Evolutionary conservation across 2,329 filamentous ascomycete species (phyloP), one percentile per base, ranked within the genome.

Genomic region (Pestalotiopsis sp.): DNA sequence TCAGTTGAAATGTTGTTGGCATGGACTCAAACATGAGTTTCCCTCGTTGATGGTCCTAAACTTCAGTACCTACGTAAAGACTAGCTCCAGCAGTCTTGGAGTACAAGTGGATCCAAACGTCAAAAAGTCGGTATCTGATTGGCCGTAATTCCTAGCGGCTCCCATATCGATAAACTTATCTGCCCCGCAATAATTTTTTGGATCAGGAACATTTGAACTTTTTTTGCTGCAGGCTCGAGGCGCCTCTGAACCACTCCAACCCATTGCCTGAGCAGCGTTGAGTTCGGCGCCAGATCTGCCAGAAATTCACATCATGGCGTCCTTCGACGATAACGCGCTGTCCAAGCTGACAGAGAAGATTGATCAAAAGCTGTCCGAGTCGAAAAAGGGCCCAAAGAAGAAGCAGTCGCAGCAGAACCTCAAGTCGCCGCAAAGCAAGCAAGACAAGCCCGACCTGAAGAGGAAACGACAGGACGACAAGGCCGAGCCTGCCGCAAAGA

Each of bases 301-400:
- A 17, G 14, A 31, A 13, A 45, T 0, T 31, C 3, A 39, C 38
- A 56, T 39, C 64, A 75, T 82, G 71, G 78, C 80, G 36, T 73
- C 74, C 38, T 86, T 90, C 69, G 82, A 88, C 71, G 82, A 86
- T 69, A 79, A 81, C 49, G 81, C 86, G 5, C 78, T 91, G 68
- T 82, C 82, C 7, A 81, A 85, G 69, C 77, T 90, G 73, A 90
- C 88, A 4, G 82, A 84, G 41, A 86, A 84, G 75, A 87, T 91
- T 70, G 87, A 90, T 73, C 81, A 85, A 72, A 83, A 82, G 67
- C 81, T 91, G 71, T 73, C 78, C 58, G 81, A 81, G 69, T 72
- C 78, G 68, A 71, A 73, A 68, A 58, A 77, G 71, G 71, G 12
- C 56, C 72, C 63, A 71, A 80, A 83, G 64, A 79, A 83, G 71